A percentile compares a stretch with the other conserved stretches of the same genome.
Conservation (phyloP, 768 basidiomycete genomes). For the Pleurotus pulmonarius region DNA sequence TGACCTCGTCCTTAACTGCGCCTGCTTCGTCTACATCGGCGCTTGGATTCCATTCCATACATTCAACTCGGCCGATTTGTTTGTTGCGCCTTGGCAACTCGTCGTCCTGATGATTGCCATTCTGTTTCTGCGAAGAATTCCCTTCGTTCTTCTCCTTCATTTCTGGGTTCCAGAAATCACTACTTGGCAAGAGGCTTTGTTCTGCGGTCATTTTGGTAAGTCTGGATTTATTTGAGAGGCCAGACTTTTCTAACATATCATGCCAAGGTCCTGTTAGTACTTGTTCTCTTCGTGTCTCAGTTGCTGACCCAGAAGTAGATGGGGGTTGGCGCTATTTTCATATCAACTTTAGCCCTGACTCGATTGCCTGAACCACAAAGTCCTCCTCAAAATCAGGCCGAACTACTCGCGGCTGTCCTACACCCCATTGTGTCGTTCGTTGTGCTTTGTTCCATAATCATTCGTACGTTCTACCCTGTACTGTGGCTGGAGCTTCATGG, state of each 20-base stretch:
- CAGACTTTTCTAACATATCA: too few relatives aligned
- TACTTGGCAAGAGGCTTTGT: conserved; percentile 83
- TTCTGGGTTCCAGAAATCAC: conserved; percentile 84
- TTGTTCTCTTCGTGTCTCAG: not conserved
- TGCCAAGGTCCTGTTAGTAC: not conserved
- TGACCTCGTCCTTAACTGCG: conserved; percentile 81
- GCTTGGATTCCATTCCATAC: conserved; percentile 76
- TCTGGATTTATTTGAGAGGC: not conserved
- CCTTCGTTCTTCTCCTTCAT: conserved; percentile 72
- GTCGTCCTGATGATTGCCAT: conserved; percentile 64
- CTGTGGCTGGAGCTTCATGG: not conserved
- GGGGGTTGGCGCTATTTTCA: conserved; percentile 91
- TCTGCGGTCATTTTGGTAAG: conserved; percentile 87
- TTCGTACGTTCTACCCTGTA: conserved; percentile 46
- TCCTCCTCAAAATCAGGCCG: conserved; percentile 66
- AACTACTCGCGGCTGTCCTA: conserved; percentile 67
- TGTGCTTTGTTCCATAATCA: conserved; percentile 81
- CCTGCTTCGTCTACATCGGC: conserved; percentile 81
- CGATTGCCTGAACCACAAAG: conserved; percentile 52
- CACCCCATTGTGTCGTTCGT: conserved; percentile 87
- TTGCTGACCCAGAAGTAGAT: conserved; percentile 42
- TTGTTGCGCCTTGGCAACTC: conserved; percentile 70
- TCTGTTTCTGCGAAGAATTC: conserved; percentile 76
- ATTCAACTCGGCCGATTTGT: conserved; percentile 54
- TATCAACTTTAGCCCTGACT: conserved; percentile 68